Evolutionary conservation across 805 yeast genomes (phyloP), one percentile per base, ranked within the genome.

Genomic region (Limtongia smithiae): DNA sequence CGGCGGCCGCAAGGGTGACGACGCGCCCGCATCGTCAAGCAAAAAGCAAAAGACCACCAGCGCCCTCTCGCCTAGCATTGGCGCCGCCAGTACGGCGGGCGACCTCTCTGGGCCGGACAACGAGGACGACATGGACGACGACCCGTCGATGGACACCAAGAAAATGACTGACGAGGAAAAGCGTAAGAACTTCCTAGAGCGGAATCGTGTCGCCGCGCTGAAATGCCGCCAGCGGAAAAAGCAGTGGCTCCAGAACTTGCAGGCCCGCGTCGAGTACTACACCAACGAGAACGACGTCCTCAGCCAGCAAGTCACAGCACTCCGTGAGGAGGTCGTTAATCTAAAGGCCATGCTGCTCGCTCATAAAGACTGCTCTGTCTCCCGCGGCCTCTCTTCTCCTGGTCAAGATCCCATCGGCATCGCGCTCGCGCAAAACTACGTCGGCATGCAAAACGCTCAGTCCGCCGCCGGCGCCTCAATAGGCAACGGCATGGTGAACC

Each of bases 201-300:
- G 97, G 55, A 93, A 93, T 67, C 76, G 98, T 50, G 80, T 93
- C 8, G 98, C 98, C 0, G 98, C 98, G 0, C 81, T 93, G 21
- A 90, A 89, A 65, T 93, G 97, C 72, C 79, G 98, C 51, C 95
- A 86, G 68, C 78, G 97, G 49, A 93, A 93, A 73, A 93, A 93
- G 71, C 88, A 86, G 64, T 83, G 84, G 73, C 78, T 89, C 30
- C 81, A 79, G 50, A 84, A 83, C 59, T 83, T 93, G 79, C 94
- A 89, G 65, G 79, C 75, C 40, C 94, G 89, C 64, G 74, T 88
- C 45, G 75, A 80, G 37, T 81, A 78, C 60, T 87, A 81, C 64
- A 75, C 85, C 15, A 66, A 74, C 9, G 90, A 89, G 54, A 88
- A 85, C 66, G 78, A 83, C 20, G 79, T 79, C 35, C 67, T 89